Evolutionary conservation across 306 rosid species (phyloP), one percentile per base, ranked within the genome.

Genomic region (Carpinus fangiana): DNA sequence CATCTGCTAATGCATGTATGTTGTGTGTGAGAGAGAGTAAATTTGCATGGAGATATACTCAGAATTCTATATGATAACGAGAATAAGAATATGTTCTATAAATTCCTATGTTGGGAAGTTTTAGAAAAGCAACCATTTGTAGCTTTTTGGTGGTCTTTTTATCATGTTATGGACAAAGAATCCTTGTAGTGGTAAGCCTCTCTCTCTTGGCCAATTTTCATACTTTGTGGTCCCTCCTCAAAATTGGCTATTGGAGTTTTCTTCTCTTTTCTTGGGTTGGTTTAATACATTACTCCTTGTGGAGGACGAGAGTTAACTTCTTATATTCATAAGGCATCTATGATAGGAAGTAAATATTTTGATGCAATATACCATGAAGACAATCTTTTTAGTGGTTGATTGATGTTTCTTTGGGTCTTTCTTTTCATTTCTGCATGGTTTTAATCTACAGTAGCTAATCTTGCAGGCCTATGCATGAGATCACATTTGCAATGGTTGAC

Each of bases 391-490:
- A 55, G 51, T 18, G 50, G 70, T 59, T 73, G 67, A 56, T 71
- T 76, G 76, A 23, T 34, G 21, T 65, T 53, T 12, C 18, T 48
- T 72, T 55, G 8, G 55, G 48, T 20, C 51, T 71, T 62, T 59
- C 57, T 74, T 69, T 79, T 78, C 68, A 59, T 45, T 56, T 69
- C 68, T 75, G 53, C 20, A 57, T 11, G 65, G 52, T 74, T 55
- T 78, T 77, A 73, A 81, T 73, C 52, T 16, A 61, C 77, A 45
- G 72, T 68, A 75, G 51, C 64, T 73, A 80, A 75, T 74, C 76
- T 83, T 75, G 79, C 73, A 96, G 99, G 90, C 98, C 98, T 52
- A 91, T 91, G 99, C 96, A 96, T 60, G 99, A 96, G 90, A 93
- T 96, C 79, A 96, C 99, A 61, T 93, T 96, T 81, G 92, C 99